Evolutionary conservation across 768 basidiomycete species (phyloP).

Genomic region (Auriscalpium vulgare): DNA sequence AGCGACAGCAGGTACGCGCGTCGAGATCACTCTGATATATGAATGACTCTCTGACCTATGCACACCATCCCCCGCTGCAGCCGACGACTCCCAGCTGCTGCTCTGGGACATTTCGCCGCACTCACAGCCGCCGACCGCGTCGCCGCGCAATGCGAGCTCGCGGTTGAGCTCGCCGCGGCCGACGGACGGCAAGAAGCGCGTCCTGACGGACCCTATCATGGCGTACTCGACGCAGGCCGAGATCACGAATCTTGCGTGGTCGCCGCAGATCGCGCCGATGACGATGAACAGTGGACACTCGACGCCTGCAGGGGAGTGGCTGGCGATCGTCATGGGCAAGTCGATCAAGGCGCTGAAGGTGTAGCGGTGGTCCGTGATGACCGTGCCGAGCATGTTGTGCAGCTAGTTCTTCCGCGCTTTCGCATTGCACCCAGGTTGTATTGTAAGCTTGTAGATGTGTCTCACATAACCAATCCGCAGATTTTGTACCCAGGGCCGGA

Average conservation of each 20-base stretch:
- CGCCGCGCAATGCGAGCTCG: slow-evolving; percentile 61
- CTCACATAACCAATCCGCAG: no score
- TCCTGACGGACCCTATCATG: slow-evolving; percentile 72
- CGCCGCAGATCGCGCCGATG: slow-evolving; percentile 74
- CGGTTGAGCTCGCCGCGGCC: slow-evolving; percentile 76
- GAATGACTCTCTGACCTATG: no score
- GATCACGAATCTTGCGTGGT: slow-evolving; percentile 84
- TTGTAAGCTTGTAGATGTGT: no score
- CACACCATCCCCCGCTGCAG: slow-evolving; percentile 30
- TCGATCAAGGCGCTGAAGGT: slow-evolving; percentile 77
- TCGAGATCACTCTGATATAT: no score
- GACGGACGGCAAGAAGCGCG: slow-evolving; percentile 61
- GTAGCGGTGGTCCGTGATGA: slow-evolving; percentile 25
- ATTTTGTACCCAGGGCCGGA: no score
- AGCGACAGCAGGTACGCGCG: slow-evolving; percentile 70
- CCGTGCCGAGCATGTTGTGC: background rate
- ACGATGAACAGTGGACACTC: slow-evolving; percentile 67
- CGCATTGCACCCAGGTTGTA: no score
- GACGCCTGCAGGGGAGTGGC: slow-evolving; percentile 76
- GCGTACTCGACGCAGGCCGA: slow-evolving; percentile 74
- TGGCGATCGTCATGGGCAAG: slow-evolving; percentile 78
- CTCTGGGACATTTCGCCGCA: slow-evolving; percentile 81
- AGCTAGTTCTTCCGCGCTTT: no score
- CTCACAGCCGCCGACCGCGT: slow-evolving; percentile 48
- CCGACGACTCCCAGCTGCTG: slow-evolving; percentile 90